phyloP scores from a whole-genome alignment of 768 basidiomycete genomes.

The Tricholoma flavovirens region DNA sequence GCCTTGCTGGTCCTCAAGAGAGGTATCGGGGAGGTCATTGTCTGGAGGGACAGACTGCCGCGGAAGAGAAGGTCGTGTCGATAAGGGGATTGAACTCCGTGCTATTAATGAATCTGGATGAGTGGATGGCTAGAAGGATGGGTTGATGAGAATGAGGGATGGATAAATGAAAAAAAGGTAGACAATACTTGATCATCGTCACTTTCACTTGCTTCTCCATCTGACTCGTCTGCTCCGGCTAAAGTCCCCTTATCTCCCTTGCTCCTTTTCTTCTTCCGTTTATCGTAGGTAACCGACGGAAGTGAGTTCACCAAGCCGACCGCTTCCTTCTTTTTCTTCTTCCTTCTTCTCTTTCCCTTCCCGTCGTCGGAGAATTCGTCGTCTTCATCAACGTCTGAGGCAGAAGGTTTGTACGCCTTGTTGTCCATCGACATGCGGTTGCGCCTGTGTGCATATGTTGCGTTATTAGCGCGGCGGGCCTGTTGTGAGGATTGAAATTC shows the following conservation, averaged over 20 bases:
- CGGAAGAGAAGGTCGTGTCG: conserved; percentile 15
- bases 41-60: conserved; percentile 31
- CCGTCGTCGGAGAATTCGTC: conserved; percentile 46
- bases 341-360: conserved; percentile 49
- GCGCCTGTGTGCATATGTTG: conserved; percentile 36
- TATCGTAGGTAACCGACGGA: conserved; percentile 63
- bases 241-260: conserved; percentile 39
- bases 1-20: conserved; percentile 43
- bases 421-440: conserved; percentile 71
- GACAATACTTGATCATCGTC: conserved; percentile 36
- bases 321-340: conserved; percentile 40
- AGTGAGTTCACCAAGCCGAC: conserved; percentile 61
- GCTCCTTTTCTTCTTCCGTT: conserved; percentile 48
- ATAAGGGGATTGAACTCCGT: conserved; percentile 34
- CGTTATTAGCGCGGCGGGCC: conserved; percentile 21
- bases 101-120: conserved; percentile 29
- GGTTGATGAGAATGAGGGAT: conserved; percentile 5
- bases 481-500: conserved; percentile 44
- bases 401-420: conserved; percentile 71
- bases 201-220: conserved; percentile 44
- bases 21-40: conserved; percentile 27
- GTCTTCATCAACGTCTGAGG: conserved; percentile 58
- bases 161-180: conserved; percentile 8
- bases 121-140: conserved; percentile 16
- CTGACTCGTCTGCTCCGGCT: conserved; percentile 40